Evolutionary conservation across 2,329 filamentous ascomycete species (phyloP).

Genomic region (Exserohilum rostratum): DNA sequence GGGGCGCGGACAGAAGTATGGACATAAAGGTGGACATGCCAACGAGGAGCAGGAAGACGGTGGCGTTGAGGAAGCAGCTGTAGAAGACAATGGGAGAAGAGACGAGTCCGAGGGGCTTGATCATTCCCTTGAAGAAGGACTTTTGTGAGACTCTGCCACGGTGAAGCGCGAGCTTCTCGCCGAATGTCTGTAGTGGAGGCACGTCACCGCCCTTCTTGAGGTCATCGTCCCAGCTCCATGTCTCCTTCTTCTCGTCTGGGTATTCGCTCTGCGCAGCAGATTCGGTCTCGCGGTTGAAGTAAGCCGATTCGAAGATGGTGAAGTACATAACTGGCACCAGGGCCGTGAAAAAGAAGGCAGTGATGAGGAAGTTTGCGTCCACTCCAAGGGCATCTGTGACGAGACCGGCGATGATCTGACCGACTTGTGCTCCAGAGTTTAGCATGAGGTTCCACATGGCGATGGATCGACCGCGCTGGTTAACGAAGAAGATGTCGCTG

Average conservation of each 20-base stretch:
- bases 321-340: slow-evolving; percentile 17
- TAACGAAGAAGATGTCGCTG: slow-evolving; percentile 20
- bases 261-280: slow-evolving; percentile 5
- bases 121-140: slow-evolving; percentile 17
- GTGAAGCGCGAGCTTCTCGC: slow-evolving; percentile 9
- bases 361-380: slow-evolving; percentile 15
- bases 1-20: slow-evolving; percentile 16
- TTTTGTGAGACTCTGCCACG: slow-evolving; percentile 14
- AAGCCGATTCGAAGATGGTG: slow-evolving; percentile 17
- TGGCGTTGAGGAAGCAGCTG: slow-evolving; percentile 20
- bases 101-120: slow-evolving; percentile 19
- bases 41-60: slow-evolving; percentile 15
- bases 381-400: slow-evolving; percentile 19
- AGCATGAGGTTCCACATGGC: slow-evolving; percentile 21
- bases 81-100: slow-evolving; percentile 16
- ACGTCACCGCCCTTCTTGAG: slow-evolving; percentile 6
- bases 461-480: slow-evolving; percentile 19
- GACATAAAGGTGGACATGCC: slow-evolving; percentile 18
- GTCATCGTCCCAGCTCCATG: slow-evolving; percentile 13
- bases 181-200: slow-evolving; percentile 7
- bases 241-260: slow-evolving; percentile 5
- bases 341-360: slow-evolving; percentile 10
- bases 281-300: slow-evolving; percentile 12
- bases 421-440: slow-evolving; percentile 18
- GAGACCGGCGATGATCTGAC: slow-evolving; percentile 11